Conservation (phyloP, 257 asterid species). For the Nicotiana knightiana region DNA sequence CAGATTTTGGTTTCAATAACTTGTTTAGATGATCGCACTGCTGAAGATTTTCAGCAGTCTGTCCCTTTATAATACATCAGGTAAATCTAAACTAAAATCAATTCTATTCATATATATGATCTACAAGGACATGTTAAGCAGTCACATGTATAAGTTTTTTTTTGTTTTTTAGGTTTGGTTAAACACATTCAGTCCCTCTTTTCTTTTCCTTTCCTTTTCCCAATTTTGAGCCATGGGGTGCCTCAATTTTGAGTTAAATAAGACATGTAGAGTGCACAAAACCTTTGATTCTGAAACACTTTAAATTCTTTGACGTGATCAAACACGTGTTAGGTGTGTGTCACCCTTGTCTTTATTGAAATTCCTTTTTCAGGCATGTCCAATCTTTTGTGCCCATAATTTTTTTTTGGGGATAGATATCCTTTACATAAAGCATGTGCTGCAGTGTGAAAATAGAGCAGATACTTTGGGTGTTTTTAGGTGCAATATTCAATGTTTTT, state of each 20-base stretch:
- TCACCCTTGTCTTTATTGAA: neutral
- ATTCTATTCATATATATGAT: neutral
- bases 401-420: neutral
- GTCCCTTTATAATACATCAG: neutral
- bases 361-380: neutral
- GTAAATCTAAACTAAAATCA: neutral
- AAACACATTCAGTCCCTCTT: neutral
- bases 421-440: neutral
- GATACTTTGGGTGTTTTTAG: neutral
- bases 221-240: neutral
- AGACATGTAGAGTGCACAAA: neutral
- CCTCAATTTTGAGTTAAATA: neutral
- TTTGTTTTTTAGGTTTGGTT: neutral
- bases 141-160: neutral
- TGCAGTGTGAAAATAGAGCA: neutral
- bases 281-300: neutral
- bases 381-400: neutral
- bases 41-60: neutral
- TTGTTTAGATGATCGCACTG: neutral
- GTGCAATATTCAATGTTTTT: neutral
- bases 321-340: neutral
- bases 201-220: neutral
- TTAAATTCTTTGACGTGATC: neutral
- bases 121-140: neutral
- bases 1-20: neutral